These are phyloP conservation scores for Eragrostis tef DNA, from an alignment of 202 grass and related monocot genomes.

Conservation along the genomic window DNA sequence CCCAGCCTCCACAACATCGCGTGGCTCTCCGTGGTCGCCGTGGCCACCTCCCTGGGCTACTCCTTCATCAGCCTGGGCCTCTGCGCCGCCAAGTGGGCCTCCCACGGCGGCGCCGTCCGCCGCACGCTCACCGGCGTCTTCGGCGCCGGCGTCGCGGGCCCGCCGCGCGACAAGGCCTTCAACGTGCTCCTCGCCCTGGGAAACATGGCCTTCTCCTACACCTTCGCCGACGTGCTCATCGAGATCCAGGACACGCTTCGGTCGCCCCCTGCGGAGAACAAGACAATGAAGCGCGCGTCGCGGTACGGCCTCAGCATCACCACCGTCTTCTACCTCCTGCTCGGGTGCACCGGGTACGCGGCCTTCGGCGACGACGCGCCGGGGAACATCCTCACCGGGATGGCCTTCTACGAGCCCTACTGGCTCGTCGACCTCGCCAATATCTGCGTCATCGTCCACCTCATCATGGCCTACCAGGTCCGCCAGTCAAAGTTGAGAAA, in stretches of 20 bases:
- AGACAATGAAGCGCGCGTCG: slow-evolving; percentile 75
- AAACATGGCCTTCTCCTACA: slow-evolving; percentile 94
- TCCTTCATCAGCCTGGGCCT: slow-evolving; percentile 93
- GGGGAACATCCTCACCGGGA: slow-evolving; percentile 74
- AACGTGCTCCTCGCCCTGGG: slow-evolving; percentile 88
- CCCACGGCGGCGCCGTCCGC: slow-evolving; percentile 60
- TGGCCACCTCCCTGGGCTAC: slow-evolving; percentile 87
- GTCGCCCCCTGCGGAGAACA: slow-evolving; percentile 80
- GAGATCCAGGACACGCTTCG: slow-evolving; percentile 93
- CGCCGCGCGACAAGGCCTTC: slow-evolving; percentile 61
- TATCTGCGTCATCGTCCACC: slow-evolving; percentile 84
- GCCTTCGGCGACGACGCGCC: slow-evolving; percentile 85
- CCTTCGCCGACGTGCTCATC: slow-evolving; percentile 92
- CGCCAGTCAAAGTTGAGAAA: too few species aligned
- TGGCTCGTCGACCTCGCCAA: slow-evolving; percentile 97
- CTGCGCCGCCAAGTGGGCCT: slow-evolving; percentile 74
- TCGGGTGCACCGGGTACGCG: slow-evolving; percentile 77
- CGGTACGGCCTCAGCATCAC: slow-evolving; percentile 68
- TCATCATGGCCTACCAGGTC: slow-evolving; percentile 88
- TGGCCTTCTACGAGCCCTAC: slow-evolving; percentile 87
- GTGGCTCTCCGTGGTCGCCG: slow-evolving; percentile 90
- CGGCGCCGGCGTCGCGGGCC: slow-evolving; percentile 18
- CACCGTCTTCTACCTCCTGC: slow-evolving; percentile 86
- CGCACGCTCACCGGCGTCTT: slow-evolving; percentile 59
- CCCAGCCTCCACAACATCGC: slow-evolving; percentile 92